These are phyloP conservation scores for Vaccinium myrtillus DNA, from an alignment of 148 eudicot genomes.

Conservation along the genomic window DNA sequence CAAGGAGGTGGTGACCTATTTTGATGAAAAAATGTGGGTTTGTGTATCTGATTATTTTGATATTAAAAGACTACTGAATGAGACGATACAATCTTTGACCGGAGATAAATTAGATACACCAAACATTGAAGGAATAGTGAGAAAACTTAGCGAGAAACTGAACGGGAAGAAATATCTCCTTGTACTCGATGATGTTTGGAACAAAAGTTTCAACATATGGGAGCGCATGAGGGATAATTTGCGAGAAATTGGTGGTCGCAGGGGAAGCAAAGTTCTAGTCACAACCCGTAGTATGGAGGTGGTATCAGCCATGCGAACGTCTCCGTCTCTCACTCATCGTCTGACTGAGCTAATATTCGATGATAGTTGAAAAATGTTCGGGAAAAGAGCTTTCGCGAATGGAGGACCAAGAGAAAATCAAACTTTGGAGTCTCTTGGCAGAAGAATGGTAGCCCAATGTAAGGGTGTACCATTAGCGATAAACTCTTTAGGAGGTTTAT, in stretches of 20 bases:
- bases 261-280: neutral
- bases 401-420: neutral
- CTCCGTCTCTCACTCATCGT: neutral
- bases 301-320: neutral
- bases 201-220: too few species aligned
- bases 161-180: too few species aligned
- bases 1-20: too few species aligned
- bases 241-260: neutral
- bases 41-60: too few species aligned
- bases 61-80: too few species aligned
- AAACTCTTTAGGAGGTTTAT: neutral
- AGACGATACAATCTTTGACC: too few species aligned
- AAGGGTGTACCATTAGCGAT: neutral
- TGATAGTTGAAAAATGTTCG: neutral
- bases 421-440: neutral
- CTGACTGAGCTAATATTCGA: neutral
- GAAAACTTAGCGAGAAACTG: too few species aligned
- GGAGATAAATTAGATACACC: too few species aligned
- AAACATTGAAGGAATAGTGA: too few species aligned
- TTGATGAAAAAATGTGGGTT: too few species aligned
- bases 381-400: neutral
- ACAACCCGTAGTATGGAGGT: neutral
- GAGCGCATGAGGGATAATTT: neutral
- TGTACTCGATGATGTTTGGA: too few species aligned
- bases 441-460: neutral